Percentiles rank a stretch among this genome's conserved stretches.
These are phyloP conservation scores for Umbilicus rupestris DNA, from an alignment of 164 flowering plant species.

Conservation along the genomic window DNA sequence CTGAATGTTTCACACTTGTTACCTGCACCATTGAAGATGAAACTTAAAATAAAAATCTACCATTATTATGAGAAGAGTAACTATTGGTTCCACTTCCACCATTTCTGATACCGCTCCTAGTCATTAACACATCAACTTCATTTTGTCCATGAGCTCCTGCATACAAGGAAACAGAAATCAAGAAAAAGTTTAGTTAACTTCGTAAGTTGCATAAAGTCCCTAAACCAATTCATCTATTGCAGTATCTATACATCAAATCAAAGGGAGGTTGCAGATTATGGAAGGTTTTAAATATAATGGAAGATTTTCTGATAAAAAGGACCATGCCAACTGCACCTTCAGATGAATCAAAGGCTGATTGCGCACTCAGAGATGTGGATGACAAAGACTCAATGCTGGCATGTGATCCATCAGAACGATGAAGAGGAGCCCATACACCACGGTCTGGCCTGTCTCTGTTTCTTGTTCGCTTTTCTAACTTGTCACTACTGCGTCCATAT, in stretches of 20 bases:
- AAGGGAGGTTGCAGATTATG: not conserved
- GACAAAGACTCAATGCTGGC: slow-evolving; percentile 54
- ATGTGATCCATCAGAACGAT: slow-evolving; percentile 64
- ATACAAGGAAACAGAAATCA: not conserved
- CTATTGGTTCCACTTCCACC: slow-evolving; percentile 37
- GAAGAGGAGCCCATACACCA: slow-evolving; percentile 73
- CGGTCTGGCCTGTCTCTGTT: slow-evolving; percentile 79
- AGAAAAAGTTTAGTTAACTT: slow-evolving; percentile 1
- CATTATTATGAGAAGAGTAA: slow-evolving; percentile 34
- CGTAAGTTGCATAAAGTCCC: not conserved
- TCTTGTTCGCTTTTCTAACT: slow-evolving; percentile 52
- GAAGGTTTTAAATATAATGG: not conserved
- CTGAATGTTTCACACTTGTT: not conserved
- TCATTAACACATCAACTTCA: slow-evolving; percentile 26
- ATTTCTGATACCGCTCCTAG: slow-evolving; percentile 30
- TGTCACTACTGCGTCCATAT: slow-evolving; percentile 35
- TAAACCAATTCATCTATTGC: not conserved
- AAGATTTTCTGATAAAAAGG: not conserved
- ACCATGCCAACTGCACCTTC: slow-evolving; percentile 29
- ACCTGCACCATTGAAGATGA: not conserved
- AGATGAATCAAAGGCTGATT: slow-evolving; percentile 29
- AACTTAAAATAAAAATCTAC: too few relatives aligned
- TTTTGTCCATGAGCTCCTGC: slow-evolving; percentile 27
- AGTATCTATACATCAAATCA: not conserved
- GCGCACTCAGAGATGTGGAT: slow-evolving; percentile 31